These are phyloP conservation scores for Senna siamea DNA, from an alignment of 306 rosid genomes.

Conservation along the genomic window DNA sequence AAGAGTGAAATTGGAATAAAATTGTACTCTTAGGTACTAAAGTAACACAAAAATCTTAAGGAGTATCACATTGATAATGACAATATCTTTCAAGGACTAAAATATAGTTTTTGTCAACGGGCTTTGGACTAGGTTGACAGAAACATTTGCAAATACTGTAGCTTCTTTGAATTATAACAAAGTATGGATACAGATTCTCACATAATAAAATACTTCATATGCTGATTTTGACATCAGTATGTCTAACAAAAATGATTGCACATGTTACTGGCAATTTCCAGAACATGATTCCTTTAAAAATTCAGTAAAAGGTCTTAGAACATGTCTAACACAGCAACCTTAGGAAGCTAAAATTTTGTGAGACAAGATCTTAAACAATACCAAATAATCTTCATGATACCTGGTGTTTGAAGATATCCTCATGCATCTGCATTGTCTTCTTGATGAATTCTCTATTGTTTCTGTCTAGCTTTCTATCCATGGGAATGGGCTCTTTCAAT, in stretches of 20 bases:
- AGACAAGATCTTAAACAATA: constrained; percentile 26
- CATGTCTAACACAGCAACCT: not conserved
- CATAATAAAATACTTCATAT: not conserved
- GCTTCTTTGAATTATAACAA: constrained; percentile 2
- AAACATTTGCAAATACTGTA: constrained; percentile 10
- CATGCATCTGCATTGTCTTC: constrained; percentile 90
- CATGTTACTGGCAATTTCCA: too few relatives aligned
- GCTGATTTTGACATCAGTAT: not conserved
- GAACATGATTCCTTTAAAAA: too few relatives aligned
- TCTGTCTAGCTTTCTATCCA: constrained; percentile 70
- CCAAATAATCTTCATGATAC: constrained; percentile 49
- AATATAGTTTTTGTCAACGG: not conserved
- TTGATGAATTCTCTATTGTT: constrained; percentile 63
- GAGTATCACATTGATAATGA: not conserved
- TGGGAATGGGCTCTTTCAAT: constrained; percentile 46
- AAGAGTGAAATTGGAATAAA: not conserved
- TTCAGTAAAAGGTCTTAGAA: too few relatives aligned
- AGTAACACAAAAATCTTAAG: not conserved
- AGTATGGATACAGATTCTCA: not conserved
- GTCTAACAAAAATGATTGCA: too few relatives aligned
- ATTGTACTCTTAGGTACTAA: not conserved
- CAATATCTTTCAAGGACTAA: not conserved
- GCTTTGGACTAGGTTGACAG: not conserved
- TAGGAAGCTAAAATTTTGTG: not conserved
- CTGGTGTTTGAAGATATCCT: constrained; percentile 80